Base-by-base conservation (phyloP, 2,329 filamentous ascomycete genomes). In the Ophiocordyceps sinensis region DNA sequence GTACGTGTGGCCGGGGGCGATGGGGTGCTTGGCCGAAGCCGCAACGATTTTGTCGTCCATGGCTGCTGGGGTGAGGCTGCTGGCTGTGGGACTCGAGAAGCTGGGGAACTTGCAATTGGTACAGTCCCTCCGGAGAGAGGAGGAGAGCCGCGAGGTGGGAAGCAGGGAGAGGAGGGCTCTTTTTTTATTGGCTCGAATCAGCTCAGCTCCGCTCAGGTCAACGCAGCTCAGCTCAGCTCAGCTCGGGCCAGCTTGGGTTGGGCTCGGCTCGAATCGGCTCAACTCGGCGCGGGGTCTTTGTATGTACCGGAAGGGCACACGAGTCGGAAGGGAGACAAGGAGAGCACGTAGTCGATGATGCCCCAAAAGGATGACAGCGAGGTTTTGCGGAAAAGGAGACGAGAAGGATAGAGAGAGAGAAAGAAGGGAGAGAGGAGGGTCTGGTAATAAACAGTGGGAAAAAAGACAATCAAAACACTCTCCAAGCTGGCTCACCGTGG, bases 11-110 rank as follows among this genome's bases (percentile, higher is more conserved):
- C 70, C 70, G 41, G 63, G 55, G 40, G 71, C 66, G 45, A 77
- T 76, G 48, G 76, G 70, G 57, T 79, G 73, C 63, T 71, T 77
- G 61, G 70, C 65, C 41, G 77, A 78, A 53, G 75, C 76, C 44
- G 66, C 70, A 51, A 79, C 63, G 50, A 81, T 73, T 49, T 68
- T 63, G 44, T 66, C 65, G 52, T 71, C 68, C 73, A 77, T 77
- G 54, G 44, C 51, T 45, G 30, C n/a, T 34, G n/a, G 32, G 13
- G n/a, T 34, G 32, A 23, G 4, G 23, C 23, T 23, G 23, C 6
- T 26, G 19, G 19, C 9, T 26, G 23, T 26, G 2, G 32, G 9
- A 35, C 9, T n/a, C 32, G 32, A 17, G 5, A 15, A 15, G 32
- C 32, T 34, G 32, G n/a, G n/a, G n/a, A n/a, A n/a, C n/a, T n/a